Percentiles rank a stretch among this genome's conserved stretches.
phyloP scores from a whole-genome alignment of 1,284 basidiomycete species.

The Pulveroboletus sp. region DNA sequence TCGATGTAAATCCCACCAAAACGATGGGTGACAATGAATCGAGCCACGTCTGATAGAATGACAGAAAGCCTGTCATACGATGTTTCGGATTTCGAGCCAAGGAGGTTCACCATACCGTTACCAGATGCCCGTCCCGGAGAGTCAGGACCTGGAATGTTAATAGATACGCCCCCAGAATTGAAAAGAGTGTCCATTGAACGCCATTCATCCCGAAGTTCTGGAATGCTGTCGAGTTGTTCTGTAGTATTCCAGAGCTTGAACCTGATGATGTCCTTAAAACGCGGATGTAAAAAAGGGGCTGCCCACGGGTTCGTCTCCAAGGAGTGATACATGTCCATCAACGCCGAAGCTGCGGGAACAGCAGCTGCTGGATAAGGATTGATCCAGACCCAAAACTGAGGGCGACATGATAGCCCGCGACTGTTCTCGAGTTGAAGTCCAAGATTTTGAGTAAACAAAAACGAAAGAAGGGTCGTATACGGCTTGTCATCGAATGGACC shows the following conservation, averaged over 20 bases:
- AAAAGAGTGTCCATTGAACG: slow-evolving; percentile 65
- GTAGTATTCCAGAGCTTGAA: slow-evolving; percentile 93
- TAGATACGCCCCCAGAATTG: slow-evolving; percentile 71
- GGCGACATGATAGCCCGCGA: slow-evolving; percentile 50
- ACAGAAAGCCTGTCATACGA: slow-evolving; percentile 81
- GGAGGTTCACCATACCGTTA: slow-evolving; percentile 67
- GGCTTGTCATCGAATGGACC: slow-evolving; percentile 81
- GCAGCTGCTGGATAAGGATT: slow-evolving; percentile 72
- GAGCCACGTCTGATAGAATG: slow-evolving; percentile 85
- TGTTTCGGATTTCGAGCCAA: slow-evolving; percentile 75
- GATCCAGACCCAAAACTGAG: slow-evolving; percentile 88
- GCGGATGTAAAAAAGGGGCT: slow-evolving; percentile 78
- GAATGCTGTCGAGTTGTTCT: slow-evolving; percentile 80
- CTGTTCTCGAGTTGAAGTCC: slow-evolving; percentile 52
- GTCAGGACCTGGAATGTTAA: slow-evolving; percentile 48
- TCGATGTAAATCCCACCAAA: slow-evolving; percentile 88
- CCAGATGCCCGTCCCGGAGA: slow-evolving; percentile 33
- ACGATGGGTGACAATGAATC: slow-evolving; percentile 83
- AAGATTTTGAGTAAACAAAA: slow-evolving; percentile 76
- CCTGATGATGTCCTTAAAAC: slow-evolving; percentile 80
- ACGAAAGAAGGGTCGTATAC: slow-evolving; percentile 72
- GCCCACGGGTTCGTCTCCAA: slow-evolving; percentile 82
- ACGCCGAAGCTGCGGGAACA: slow-evolving; percentile 67
- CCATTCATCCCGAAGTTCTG: slow-evolving; percentile 80
- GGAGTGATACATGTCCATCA: slow-evolving; percentile 65